Conservation (phyloP, 192 early-diverging fungal genomes). For the Thamnidium elegans region DNA sequence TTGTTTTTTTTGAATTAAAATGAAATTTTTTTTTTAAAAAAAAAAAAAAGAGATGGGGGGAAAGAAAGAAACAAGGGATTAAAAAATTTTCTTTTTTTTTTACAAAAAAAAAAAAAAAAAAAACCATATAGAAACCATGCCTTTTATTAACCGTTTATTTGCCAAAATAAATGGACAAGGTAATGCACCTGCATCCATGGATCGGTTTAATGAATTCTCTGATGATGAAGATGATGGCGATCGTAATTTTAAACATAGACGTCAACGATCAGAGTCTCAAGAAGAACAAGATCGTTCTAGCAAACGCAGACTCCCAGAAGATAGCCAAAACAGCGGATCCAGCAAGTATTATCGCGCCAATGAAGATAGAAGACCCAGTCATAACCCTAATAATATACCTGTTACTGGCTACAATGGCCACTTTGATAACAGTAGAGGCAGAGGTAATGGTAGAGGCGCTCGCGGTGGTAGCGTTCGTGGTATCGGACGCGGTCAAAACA, state of each 20-base stretch:
- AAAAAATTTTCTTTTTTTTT: not conserved
- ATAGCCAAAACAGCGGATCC: conserved; percentile 12
- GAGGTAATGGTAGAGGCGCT: conserved; percentile 37
- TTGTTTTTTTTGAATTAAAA: no score
- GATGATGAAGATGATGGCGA: conserved; percentile 67
- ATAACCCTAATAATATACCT: conserved; percentile 27
- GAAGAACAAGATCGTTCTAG: conserved; percentile 30
- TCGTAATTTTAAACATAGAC: conserved; percentile 68
- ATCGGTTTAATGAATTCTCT: conserved; percentile 40
- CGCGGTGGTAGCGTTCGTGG: conserved; percentile 34
- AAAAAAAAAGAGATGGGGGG: not conserved
- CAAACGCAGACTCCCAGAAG: conserved; percentile 24
- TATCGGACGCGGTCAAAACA: conserved; percentile 39
- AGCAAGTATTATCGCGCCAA: conserved; percentile 30
- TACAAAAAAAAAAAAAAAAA: no score
- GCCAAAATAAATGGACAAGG: conserved; percentile 39
- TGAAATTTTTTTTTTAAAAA: not conserved
- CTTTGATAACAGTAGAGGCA: conserved; percentile 28
- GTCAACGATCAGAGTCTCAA: conserved; percentile 40
- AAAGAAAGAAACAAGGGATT: not conserved
- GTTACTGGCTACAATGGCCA: conserved; percentile 30
- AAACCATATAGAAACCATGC: conserved; percentile 69
- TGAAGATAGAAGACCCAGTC: conserved; percentile 1
- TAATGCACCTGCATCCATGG: not conserved
- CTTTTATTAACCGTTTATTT: conserved; percentile 66